Percentiles rank a stretch among this genome's conserved stretches.
phyloP scores from a whole-genome alignment of 2,329 filamentous ascomycete genomes.

The Reticulascus tulasneorum region DNA sequence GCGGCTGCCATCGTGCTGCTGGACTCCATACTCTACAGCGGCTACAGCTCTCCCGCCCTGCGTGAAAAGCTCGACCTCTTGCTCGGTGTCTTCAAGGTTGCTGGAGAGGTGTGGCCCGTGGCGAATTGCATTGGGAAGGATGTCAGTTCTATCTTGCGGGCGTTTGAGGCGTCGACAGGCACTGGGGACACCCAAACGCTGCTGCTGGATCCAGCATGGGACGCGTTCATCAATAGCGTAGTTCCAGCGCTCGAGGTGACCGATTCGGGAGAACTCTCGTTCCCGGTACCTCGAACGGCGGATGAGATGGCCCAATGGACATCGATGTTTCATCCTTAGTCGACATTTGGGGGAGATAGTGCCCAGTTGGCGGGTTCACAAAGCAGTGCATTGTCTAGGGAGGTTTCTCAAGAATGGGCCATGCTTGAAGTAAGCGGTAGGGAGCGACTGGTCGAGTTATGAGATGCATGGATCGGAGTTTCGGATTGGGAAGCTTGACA shows the following conservation, averaged over 20 bases:
- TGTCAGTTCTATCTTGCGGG: slow-evolving; percentile 5
- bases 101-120: slow-evolving; percentile 29
- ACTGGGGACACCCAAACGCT: background rate
- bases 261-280: background rate
- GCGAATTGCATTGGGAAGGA: slow-evolving; percentile 21
- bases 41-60: slow-evolving; percentile 24
- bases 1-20: slow-evolving; percentile 25
- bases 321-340: too few species aligned
- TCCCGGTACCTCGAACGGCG: slow-evolving; percentile 2
- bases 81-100: slow-evolving; percentile 23
- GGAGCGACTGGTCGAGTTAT: too few species aligned
- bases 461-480: too few species aligned
- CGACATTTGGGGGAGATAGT: too few species aligned
- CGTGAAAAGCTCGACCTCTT: slow-evolving; percentile 27
- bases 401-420: too few species aligned
- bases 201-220: slow-evolving; percentile 1
- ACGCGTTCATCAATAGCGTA: slow-evolving; percentile 6
- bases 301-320: slow-evolving; percentile 9
- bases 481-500: too few species aligned
- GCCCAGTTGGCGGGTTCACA: too few species aligned
- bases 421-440: too few species aligned
- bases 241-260: background rate
- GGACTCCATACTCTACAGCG: slow-evolving; percentile 28
- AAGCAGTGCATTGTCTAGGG: too few species aligned
- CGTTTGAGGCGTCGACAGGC: background rate